A percentile compares a stretch with the other conserved stretches of the same genome.
Conservation (phyloP, 495 filamentous ascomycete species). For the Penicillium cosmopolitanum region DNA sequence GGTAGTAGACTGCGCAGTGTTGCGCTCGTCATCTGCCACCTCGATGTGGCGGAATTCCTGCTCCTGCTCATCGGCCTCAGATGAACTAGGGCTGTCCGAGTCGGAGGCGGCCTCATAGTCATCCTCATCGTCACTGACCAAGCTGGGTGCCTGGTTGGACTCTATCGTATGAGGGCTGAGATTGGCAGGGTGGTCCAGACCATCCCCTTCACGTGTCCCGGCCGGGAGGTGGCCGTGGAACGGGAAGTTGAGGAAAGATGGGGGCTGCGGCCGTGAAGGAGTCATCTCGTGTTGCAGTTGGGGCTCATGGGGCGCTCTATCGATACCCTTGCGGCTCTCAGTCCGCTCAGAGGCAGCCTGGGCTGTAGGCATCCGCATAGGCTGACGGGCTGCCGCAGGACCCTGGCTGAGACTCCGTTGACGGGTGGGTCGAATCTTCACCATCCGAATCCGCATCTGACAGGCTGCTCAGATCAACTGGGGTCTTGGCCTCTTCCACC, state of each 20-base stretch:
- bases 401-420: conserved; percentile 36
- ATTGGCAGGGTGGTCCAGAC: conserved; percentile 57
- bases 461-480: conserved; percentile 39
- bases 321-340: conserved; percentile 58
- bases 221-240: background rate
- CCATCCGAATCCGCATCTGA: conserved; percentile 59
- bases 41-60: conserved; percentile 56
- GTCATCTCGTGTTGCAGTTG: conserved; percentile 30
- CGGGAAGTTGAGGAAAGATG: conserved; percentile 16
- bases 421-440: conserved; percentile 48
- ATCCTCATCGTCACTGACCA: conserved; percentile 86
- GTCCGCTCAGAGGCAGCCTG: conserved; percentile 56
- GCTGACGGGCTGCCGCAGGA: conserved; percentile 43
- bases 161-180: conserved; percentile 79
- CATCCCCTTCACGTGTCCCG: conserved; percentile 44
- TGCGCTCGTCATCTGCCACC: conserved; percentile 55
- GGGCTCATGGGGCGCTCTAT: conserved; percentile 30
- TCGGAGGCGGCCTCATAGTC: conserved; percentile 63
- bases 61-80: conserved; percentile 49
- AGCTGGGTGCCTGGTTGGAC: conserved; percentile 78
- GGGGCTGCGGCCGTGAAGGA: conserved; percentile 36
- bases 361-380: conserved; percentile 60
- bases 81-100: conserved; percentile 50
- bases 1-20: conserved; percentile 34
- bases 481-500: conserved; percentile 28